These are phyloP conservation scores for Verbascum thapsus DNA, from an alignment of 257 asterid species.

Conservation along the genomic window DNA sequence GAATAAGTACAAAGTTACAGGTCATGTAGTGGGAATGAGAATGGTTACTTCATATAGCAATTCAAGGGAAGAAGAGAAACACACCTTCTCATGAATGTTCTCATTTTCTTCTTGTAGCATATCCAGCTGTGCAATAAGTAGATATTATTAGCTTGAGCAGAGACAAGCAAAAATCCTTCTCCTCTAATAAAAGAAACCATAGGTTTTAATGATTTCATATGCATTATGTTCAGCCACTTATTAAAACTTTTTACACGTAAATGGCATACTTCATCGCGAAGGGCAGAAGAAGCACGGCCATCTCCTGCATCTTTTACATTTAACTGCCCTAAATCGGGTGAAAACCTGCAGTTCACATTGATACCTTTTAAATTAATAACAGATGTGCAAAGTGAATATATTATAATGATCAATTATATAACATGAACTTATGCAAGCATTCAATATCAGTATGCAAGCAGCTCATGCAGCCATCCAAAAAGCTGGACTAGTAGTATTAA, in stretches of 20 bases:
- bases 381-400: slow-evolving; percentile 7
- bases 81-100: slow-evolving; percentile 79
- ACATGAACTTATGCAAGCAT: slow-evolving; percentile 20
- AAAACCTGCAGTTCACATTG: slow-evolving; percentile 62
- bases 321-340: slow-evolving; percentile 64
- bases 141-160: slow-evolving; percentile 42
- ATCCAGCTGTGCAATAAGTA: slow-evolving; percentile 69
- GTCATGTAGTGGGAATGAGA: slow-evolving; percentile 24
- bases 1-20: slow-evolving; percentile 23
- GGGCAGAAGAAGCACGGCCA: slow-evolving; percentile 75
- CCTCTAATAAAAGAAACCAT: slow-evolving; percentile 6
- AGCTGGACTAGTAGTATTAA: neutral
- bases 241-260: slow-evolving; percentile 2
- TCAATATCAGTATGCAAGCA: neutral
- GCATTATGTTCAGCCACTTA: slow-evolving; percentile 24
- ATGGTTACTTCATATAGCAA: neutral
- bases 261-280: slow-evolving; percentile 74
- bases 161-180: slow-evolving; percentile 10
- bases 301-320: slow-evolving; percentile 64
- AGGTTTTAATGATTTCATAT: slow-evolving; percentile 21
- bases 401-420: slow-evolving; percentile 18
- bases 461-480: slow-evolving; percentile 3
- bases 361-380: slow-evolving; percentile 22
- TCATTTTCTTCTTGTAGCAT: slow-evolving; percentile 97
- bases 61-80: slow-evolving; percentile 22